Base-by-base conservation (phyloP, 768 basidiomycete genomes). In the Termitomyces sp. region DNA sequence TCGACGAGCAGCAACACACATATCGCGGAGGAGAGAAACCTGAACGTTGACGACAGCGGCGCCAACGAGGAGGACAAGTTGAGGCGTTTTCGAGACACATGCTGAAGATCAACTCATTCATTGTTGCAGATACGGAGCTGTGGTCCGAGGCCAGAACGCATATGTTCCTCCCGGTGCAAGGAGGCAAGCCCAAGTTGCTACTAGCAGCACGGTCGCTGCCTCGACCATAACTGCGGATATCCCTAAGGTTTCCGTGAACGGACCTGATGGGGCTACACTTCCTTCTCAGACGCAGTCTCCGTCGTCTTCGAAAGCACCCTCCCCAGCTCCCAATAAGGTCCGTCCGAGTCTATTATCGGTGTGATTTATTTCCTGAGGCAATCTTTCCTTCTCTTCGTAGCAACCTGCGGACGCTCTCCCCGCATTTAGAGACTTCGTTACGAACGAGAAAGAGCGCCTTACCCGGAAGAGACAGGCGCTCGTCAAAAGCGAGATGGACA, bases 21-120 rank as follows among this genome's bases (percentile, higher is more conserved):
- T 68, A 70, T 98, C 47, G 85, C 88, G 40, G 97, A 98, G 70
- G 97, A 98, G 72, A 84, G 97, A 65, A 76, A 79, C 57, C 62
- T 82, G 56, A 64, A 67, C 32, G 70, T 82, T 16, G 88, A 91
- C 66, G 88, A 89, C 59, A 86, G 80, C 55, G 87, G 85, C 38
- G 69, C 77, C 54, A 94, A 95, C 67, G 97, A 99, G 74, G 97
- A 99, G 71, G 96, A 98, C 75, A 95, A 92, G 96, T 98, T 60
- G 59, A 64, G 83, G 66, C 22, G 44, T 56, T 60, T 36, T 59
- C 47, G 41, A 56, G 47, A 50, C 48, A 56, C 63, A 46, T 41
- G 31, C 36, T 18, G 25, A 38, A 18, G 31, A 54, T 40, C 33
- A 53, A 57, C 56, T 68, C 44, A 56, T 41, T 53, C 13, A 2